Conservation (phyloP, 2,329 filamentous ascomycete species). For the Phaeosphaeria sp. region DNA sequence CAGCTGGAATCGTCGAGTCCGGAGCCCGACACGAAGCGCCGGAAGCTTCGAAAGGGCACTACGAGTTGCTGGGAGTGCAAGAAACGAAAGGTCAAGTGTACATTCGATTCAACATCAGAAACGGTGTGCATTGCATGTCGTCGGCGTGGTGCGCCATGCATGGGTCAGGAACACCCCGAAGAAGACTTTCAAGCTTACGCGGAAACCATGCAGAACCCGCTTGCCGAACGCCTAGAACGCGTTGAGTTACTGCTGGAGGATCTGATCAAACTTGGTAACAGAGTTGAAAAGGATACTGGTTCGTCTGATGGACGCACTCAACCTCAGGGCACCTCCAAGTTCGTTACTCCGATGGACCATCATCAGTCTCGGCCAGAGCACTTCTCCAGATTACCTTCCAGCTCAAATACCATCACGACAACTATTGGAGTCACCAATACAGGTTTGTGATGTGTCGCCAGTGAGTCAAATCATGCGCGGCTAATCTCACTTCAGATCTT, state of each 20-base stretch:
- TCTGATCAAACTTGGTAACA: conserved; percentile 7
- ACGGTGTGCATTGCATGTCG: conserved; percentile 19
- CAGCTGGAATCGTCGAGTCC: neutral
- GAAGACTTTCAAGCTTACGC: conserved; percentile 2
- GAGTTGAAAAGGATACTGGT: neutral
- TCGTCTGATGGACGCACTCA: neutral
- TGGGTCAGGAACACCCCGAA: conserved; percentile 26
- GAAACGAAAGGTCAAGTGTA: conserved; percentile 28
- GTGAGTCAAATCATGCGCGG: neutral
- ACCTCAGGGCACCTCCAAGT: neutral
- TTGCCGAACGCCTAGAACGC: conserved; percentile 13
- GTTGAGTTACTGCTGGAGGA: conserved; percentile 18
- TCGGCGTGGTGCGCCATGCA: conserved; percentile 20
- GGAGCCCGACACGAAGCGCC: conserved; percentile 15
- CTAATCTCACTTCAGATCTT: neutral
- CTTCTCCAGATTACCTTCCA: neutral
- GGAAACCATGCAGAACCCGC: conserved; percentile 3
- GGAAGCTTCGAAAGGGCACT: conserved; percentile 31
- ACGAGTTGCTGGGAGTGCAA: conserved; percentile 36
- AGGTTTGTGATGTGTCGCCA: neutral
- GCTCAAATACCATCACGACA: neutral
- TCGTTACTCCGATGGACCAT: conserved; percentile 2
- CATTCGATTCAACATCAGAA: conserved; percentile 9
- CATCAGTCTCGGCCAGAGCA: neutral
- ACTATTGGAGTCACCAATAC: neutral